phyloP scores from a whole-genome alignment of 2,329 filamentous ascomycete species.

The Diplodia scrobiculata region DNA sequence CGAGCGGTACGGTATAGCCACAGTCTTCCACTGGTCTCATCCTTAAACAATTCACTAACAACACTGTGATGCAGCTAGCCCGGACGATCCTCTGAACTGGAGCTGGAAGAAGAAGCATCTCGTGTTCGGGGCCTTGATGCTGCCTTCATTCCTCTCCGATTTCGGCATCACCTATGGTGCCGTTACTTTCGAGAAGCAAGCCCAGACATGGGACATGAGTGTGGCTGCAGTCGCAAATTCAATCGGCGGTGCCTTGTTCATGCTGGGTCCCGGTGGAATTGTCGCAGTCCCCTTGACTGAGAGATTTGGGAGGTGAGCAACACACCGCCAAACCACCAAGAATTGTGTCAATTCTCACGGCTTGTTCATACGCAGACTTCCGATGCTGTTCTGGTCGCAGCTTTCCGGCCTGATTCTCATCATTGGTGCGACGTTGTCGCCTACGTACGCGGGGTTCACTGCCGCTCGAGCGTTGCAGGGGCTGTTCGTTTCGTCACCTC shows the following conservation, averaged over 20 bases:
- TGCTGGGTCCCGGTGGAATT: constrained; percentile 34
- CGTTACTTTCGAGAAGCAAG: constrained; percentile 28
- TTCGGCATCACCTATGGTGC: constrained; percentile 33
- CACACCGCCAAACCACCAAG: not conserved
- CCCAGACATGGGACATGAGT: constrained; percentile 34
- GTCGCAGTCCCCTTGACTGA: constrained; percentile 39
- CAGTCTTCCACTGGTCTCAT: not conserved
- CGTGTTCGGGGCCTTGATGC: constrained; percentile 33
- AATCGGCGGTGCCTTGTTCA: constrained; percentile 40
- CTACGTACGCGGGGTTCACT: constrained; percentile 35
- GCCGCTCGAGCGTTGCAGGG: constrained; percentile 37
- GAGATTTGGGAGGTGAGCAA: constrained; percentile 44
- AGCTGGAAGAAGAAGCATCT: constrained; percentile 35
- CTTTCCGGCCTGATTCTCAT: constrained; percentile 32
- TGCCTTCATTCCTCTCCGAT: constrained; percentile 33
- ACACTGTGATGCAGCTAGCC: constrained; percentile 29
- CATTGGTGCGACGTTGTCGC: constrained; percentile 32
- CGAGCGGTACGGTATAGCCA: constrained; percentile 43
- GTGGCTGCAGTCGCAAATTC: constrained; percentile 42
- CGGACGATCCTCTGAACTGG: constrained; percentile 42
- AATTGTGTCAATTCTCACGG: not conserved
- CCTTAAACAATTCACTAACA: not conserved
- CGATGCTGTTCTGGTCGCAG: constrained; percentile 39
- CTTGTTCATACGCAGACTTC: constrained; percentile 28
- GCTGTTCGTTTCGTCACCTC: constrained; percentile 35